These are phyloP conservation scores for Yarrowia sp. DNA, from an alignment of 805 yeast species.

Conservation along the genomic window DNA sequence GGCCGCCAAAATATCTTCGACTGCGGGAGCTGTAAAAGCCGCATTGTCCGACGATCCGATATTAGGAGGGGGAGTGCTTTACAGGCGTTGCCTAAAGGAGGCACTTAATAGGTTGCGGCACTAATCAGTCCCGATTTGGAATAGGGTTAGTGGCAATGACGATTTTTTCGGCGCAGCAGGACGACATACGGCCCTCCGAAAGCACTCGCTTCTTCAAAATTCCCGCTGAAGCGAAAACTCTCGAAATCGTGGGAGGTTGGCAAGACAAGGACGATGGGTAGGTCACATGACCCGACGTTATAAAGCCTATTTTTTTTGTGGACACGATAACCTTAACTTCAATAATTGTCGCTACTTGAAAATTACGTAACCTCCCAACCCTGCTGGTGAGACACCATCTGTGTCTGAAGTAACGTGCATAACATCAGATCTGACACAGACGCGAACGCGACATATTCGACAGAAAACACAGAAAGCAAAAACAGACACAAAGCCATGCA, in stretches of 20 bases:
- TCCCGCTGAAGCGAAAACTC: no score
- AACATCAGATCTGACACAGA: neutral
- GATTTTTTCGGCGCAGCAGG: no score
- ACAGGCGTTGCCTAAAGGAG: slow-evolving; percentile 20
- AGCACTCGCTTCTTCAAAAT: no score
- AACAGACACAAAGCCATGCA: no score
- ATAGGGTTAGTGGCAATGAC: neutral
- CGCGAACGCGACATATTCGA: neutral
- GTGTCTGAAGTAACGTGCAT: neutral
- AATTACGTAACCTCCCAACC: slow-evolving; percentile 1
- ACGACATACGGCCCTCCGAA: no score
- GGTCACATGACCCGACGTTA: neutral
- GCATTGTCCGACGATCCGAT: slow-evolving; percentile 19
- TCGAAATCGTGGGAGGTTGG: no score
- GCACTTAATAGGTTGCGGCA: slow-evolving; percentile 21
- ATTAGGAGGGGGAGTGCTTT: neutral
- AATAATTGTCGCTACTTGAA: neutral
- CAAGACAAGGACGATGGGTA: no score
- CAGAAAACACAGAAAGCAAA: no score
- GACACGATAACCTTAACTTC: slow-evolving; percentile 8
- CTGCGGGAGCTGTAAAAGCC: neutral
- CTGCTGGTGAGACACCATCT: neutral
- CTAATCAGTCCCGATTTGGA: slow-evolving; percentile 5
- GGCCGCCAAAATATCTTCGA: no score
- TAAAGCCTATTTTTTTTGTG: neutral